Conservation (phyloP, 768 basidiomycete genomes). For the Leccinum disarticulatum region DNA sequence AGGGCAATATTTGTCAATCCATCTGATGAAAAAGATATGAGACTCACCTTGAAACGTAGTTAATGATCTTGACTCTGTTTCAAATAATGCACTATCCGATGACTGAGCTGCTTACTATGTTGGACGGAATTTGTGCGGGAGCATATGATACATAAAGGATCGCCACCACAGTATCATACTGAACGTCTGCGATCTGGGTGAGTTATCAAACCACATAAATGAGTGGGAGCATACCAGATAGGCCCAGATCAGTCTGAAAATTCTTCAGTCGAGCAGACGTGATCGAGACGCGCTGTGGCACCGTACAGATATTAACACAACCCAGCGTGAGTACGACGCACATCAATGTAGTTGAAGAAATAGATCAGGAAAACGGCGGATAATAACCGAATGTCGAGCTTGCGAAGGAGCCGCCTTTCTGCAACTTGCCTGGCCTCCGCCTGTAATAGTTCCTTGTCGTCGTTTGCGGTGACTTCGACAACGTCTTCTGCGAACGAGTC, state of each 20-base stretch:
- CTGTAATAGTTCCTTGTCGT: not conserved
- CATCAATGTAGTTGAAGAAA: not conserved
- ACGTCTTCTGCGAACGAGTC: conserved; percentile 7
- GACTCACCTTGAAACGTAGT: not conserved
- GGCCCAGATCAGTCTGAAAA: not conserved
- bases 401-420: not conserved
- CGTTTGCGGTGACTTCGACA: not conserved
- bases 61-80: not conserved
- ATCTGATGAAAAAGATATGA: not conserved
- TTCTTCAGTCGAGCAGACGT: not conserved
- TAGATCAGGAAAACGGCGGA: not conserved
- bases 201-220: not conserved
- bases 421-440: not conserved
- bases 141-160: not conserved
- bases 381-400: not conserved
- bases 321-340: not conserved
- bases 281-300: not conserved
- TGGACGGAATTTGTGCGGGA: not conserved
- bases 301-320: not conserved
- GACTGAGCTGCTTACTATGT: not conserved
- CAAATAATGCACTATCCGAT: not conserved
- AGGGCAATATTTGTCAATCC: not conserved
- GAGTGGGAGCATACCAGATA: not conserved
- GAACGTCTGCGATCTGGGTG: not conserved
- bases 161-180: not conserved